Evolutionary conservation across 2,329 filamentous ascomycete genomes (phyloP), one percentile per base, ranked within the genome.

Genomic region (Catunica adiposa): DNA sequence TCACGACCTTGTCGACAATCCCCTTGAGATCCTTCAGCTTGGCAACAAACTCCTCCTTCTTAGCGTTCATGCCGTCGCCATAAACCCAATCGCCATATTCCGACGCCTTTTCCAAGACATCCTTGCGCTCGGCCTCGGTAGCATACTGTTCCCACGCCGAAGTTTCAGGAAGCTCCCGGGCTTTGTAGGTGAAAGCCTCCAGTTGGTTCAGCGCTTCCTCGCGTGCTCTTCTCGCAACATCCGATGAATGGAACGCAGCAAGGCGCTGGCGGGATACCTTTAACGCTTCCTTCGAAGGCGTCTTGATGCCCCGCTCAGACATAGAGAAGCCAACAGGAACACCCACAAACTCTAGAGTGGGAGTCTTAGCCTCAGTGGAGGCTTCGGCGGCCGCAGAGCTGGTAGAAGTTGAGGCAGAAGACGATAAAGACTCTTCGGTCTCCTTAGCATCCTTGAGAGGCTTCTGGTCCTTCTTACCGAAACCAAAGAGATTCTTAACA

Each of bases 401-500:
- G 37, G 73, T 68, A 26, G 60, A 54, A 15, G 59, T 48, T 22
- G 61, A 53, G 50, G 61, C 54, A 3, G 64, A 63, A 6, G 64
- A 58, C 14, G 64, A 59, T 17, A 64, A 60, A 37, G 63, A 59
- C 5, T 63, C 66, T 38, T 68, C 65, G 37, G 60, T 60, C n/a
- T 67, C 73, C 55, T 76, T 79, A 22, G 72, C 74, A 50, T 83
- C 84, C 58, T 79, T 76, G 34, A 95, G 66, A 3, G 76, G 74
- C 69, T 95, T 85, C 56, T 90, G 86, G 31, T 85, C 84, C 70
- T 94, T 94, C 64, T 86, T 86, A 25, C 90, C 92, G 65, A 97
- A 89, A 4, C 92, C 92, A 65, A 98, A 94, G 60, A 96, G 79
- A 61, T 89, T 94, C 75, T 98, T 98, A 61, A 97, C 87, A 46